Evolutionary conservation across 2,329 filamentous ascomycete genomes (phyloP), one percentile per base, ranked within the genome.

Genomic region (Hypoxylon sp.): DNA sequence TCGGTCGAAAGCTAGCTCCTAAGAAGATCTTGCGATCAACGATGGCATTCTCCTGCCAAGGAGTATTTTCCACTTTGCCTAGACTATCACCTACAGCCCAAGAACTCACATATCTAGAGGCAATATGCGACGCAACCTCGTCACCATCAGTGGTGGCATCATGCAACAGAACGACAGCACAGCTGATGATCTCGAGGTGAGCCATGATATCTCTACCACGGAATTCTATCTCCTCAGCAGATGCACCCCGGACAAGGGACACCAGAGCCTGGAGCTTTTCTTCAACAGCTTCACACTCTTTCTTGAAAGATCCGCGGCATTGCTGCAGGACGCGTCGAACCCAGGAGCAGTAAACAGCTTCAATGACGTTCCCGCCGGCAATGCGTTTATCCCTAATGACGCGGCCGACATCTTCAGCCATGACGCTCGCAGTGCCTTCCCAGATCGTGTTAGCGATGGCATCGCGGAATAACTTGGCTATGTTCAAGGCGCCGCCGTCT

Each of bases 381-480:
- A 66, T 62, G 14, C 63, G 59, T 25, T 47, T 58, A 43, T 63
- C 63, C 23, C 34, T 47, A 3, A 66, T 52, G 5, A 66, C 64
- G 8, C 64, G 59, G 11, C 54, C 46, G 9, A 67, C 50, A 12
- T 67, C 64, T 30, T 56, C 60, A 6, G 55, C 60, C 60, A 67
- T 63, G 25, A 67, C 64, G 34, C 55, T 63, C 21, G 41, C 50
- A 5, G 73, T 73, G 5, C 71, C 70, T 46, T 73, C 71, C 71
- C 71, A 73, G 50, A 73, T 73, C 11, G 63, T 69, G 16, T 68
- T 58, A 25, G 68, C 68, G n/a, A 66, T 63, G 0, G 80, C 81
- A 66, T 88, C 86, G 2, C 87, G 80, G 61, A 84, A 83, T 1
- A 88, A 75, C 23, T 84, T 81, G 1, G 86, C 83, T 7, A 89